A percentile compares a stretch with the other conserved stretches of the same genome.
Conservation (phyloP, 805 yeast genomes). For the Candida pini region DNA sequence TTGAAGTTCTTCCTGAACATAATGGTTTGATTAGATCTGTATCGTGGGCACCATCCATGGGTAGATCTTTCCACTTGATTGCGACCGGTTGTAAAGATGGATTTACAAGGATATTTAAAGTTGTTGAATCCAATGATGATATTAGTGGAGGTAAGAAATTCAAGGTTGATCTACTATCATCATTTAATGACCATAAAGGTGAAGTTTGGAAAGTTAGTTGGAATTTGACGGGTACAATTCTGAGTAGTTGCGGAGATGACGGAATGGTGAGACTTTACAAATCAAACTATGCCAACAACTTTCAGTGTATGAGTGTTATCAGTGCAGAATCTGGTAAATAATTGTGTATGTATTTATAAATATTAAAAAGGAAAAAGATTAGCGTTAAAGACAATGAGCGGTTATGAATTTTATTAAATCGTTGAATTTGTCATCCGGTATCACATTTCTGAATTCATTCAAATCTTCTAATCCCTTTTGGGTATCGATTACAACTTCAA, state of each 20-base stretch:
- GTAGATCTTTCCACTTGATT: constrained; percentile 76
- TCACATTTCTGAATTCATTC: constrained; percentile 9
- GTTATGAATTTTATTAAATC: constrained; percentile 17
- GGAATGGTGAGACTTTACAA: constrained; percentile 92
- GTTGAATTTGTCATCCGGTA: constrained; percentile 14
- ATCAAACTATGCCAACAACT: constrained; percentile 75
- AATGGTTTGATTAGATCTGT: constrained; percentile 81
- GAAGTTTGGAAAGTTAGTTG: constrained; percentile 95
- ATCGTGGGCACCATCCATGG: constrained; percentile 97
- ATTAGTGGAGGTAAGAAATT: constrained; percentile 14
- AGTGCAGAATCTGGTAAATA: constrained; percentile 40
- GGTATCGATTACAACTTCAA: constrained; percentile 6
- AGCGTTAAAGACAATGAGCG: constrained; percentile 6
- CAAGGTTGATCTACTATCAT: constrained; percentile 20
- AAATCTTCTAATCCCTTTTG: constrained; percentile 10
- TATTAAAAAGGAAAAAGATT: not conserved
- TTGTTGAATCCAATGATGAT: constrained; percentile 37
- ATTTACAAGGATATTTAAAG: constrained; percentile 75
- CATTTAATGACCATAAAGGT: constrained; percentile 29
- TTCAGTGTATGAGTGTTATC: constrained; percentile 86
- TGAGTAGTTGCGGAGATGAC: constrained; percentile 94
- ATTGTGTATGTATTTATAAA: not conserved
- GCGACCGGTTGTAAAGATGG: constrained; percentile 98
- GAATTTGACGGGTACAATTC: constrained; percentile 89
- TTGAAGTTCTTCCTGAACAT: constrained; percentile 74